Base-by-base conservation (phyloP, 208 protist genomes). In the Leishmania martiniquensis region DNA sequence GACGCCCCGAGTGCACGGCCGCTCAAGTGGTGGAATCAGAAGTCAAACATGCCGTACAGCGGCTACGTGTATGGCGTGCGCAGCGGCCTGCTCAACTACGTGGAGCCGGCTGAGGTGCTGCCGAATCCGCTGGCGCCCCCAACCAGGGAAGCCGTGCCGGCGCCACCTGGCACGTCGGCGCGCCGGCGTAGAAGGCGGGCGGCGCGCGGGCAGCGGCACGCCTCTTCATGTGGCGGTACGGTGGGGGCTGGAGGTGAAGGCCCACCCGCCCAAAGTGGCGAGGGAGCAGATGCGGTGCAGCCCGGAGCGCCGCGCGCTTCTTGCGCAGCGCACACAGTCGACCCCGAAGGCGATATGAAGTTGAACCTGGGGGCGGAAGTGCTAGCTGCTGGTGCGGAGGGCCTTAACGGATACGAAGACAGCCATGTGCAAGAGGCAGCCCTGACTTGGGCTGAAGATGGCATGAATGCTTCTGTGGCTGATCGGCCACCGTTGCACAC, bases 11-110 rank as follows among this genome's bases (percentile, higher is more conserved):
- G 87, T 72, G 86, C 89, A 44, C 81, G 92, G 55, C 92, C 94
- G 67, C 85, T 93, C 59, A 94, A 95, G 83, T 97, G 94, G 92
- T 97, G 94, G 94, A 93, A 85, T 70, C 94, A 97, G 49, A 96
- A 95, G 80, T 93, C 89, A 32, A 96, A 95, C 82, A 89, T 95
- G 82, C 94, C 94, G 44, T 97, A 97, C 86, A 95, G 88, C 75
- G 92, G 91, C 25, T 90, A 93, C 76, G 77, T 97, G 75, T 97
- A 95, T 75, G 88, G 76, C 76, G 88, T 92, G 85, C 89, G 94
- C 10, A 93, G 89, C 69, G 88, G 89, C 15, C 72, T 93, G 59
- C 79, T 97, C 9, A 87, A 94, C 70, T 55, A 78, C 44, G 79
- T 95, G 12, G 76, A 75, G 63, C 83, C 89, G 49, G 76, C 89